Base-by-base conservation (phyloP, 768 basidiomycete genomes). In the Galerina sulciceps region DNA sequence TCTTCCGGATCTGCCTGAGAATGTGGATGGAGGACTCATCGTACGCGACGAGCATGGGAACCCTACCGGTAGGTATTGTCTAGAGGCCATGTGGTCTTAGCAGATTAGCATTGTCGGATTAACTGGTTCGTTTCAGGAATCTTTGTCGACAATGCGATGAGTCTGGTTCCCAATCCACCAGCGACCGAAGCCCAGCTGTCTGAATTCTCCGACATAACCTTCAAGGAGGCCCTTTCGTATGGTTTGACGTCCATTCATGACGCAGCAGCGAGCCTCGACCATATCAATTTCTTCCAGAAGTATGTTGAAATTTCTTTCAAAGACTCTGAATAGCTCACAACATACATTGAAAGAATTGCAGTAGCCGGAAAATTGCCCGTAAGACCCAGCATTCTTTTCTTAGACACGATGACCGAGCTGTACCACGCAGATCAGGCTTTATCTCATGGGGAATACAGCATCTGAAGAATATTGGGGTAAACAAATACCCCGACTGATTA, bases 181-280 rank as follows among this genome's bases (percentile, higher is more conserved):
- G 87, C 86, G 80, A 82, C 84, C 0, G 78, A 86, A 23, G 79
- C 85, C 51, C 81, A 87, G 65, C 76, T 81, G 61, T 72, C 79
- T n/a, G 67, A 69, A 5, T 91, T 83, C 67, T 88, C 91, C 55
- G 75, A 85, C n/a, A 75, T 78, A 11, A 81, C 93, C 0, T 78
- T 90, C 42, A 71, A 74, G 23, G 87, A 93, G 64, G 93, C 89
- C 0, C 75, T 94, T n/a, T 78, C 82, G 2, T 83, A 85, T 55
- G 96, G 96, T 1, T 71, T 99, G 55, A 96, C 94, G 0, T 88
- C 84, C 10, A 86, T 99, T 17, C 95, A 97, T 57, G 95, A 99
- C 67, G 96, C 96, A 0, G 79, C 70, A 42, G 80, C 83, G 0
- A 68, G 69, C 18, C 81, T 79, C 1, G 72, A 75, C 0, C 75